Evolutionary conservation across 31 red algal species (phyloP), one percentile per base, ranked within the genome.

Genomic region (Asparagopsis taxiformis): DNA sequence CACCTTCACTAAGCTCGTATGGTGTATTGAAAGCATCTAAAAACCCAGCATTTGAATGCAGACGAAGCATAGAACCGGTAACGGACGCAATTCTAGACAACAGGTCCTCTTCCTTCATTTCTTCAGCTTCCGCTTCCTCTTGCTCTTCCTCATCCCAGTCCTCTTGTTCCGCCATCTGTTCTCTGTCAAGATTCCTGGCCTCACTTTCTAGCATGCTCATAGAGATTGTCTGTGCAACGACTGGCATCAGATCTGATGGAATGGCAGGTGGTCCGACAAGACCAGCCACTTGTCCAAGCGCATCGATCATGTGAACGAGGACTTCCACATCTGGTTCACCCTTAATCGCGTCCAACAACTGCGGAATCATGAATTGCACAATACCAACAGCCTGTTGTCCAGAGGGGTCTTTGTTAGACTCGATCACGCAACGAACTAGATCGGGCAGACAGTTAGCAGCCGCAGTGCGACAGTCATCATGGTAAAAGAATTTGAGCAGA

Each of bases 321-420:
- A 99, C 91, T 25, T 99, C 96, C 21, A 91, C 77, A 43, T 99
- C 96, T 44, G 96, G 91, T 68, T 99, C 96, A 46, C 70, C 58
- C 43, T 72, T 69, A 41, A 85, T 90, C 26, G 91, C 91, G 22
- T 94, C 87, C 9, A 93, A 59, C 31, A 99, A 75, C 20, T 78
- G 75, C 31, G 91, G 87, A 52, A 94, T 43, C 53, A 94, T 82
- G 65, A 69, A 99, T 26, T 65, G 58, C 39, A 94, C 69, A 15
- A 99, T 51, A 19, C 76, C 52, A n/a, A 71, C 59, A 1, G 86
- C 80, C 29, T 86, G 77, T 1, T 68, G 15, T 1, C 75, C 69
- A 48, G 68, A 52, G 1, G 76, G 76, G 20, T 83, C 70, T 10
- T 85, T 85, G 10, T 66, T 72, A 62, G 76, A 80, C 33, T 94